Percentiles rank a stretch among this genome's conserved stretches.
Evolutionary conservation across 805 yeast genomes (phyloP).

Genomic region (Vanderwaltozyma yarrowii): DNA sequence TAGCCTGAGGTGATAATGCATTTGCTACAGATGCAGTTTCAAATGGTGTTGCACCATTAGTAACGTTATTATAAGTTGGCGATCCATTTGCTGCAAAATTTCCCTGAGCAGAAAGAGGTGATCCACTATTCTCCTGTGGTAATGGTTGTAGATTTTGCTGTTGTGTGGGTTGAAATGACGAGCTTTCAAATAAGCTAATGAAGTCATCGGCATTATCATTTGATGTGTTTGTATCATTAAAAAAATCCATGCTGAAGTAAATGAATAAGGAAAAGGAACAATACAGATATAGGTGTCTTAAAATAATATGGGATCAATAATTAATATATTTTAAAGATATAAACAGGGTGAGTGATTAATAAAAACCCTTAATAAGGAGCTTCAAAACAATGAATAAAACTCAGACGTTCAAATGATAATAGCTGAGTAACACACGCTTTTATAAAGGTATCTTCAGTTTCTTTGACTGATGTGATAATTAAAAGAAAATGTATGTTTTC

Average conservation of each 20-base stretch:
- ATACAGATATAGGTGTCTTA: too few species aligned
- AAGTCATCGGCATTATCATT: constrained; percentile 6
- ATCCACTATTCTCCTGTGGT: background rate
- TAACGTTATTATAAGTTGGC: background rate
- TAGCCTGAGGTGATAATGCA: constrained; percentile 26
- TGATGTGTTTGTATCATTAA: constrained; percentile 2
- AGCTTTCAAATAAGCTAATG: constrained; percentile 5
- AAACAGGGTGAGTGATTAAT: too few species aligned
- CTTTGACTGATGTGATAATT: too few species aligned
- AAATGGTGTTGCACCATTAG: background rate
- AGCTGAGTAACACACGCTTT: too few species aligned
- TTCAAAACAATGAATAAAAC: too few species aligned
- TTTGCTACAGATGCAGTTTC: background rate
- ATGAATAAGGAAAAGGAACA: too few species aligned
- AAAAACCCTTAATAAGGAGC: too few species aligned
- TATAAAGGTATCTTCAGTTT: too few species aligned
- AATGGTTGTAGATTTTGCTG: background rate
- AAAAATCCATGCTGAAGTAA: constrained; percentile 9
- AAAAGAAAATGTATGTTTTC: too few species aligned
- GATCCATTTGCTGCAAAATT: background rate
- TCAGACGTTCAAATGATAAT: too few species aligned
- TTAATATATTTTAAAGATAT: too few species aligned
- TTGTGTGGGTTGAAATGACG: background rate
- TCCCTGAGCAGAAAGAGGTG: background rate
- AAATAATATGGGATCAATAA: too few species aligned